phyloP scores from a whole-genome alignment of 345 rosid species.

The Carallia pectinifolia region DNA sequence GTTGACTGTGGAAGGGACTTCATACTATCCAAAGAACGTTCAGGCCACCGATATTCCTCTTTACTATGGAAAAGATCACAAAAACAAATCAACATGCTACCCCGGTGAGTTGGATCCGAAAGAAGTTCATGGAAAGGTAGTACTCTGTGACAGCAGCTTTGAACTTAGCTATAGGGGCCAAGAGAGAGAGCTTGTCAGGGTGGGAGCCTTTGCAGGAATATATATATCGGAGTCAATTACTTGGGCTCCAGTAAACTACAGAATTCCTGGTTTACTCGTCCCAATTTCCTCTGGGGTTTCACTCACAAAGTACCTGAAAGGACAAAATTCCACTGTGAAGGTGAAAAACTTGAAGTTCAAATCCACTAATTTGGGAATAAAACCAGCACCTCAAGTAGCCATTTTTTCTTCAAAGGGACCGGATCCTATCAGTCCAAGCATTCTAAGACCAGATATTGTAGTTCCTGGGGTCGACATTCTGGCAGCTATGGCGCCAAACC shows the following conservation, averaged over 20 bases:
- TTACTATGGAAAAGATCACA: conserved; percentile 26
- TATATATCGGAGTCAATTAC: conserved; percentile 16
- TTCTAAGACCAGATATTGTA: conserved; percentile 44
- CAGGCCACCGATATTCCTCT: conserved; percentile 22
- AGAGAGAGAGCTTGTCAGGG: conserved; percentile 26
- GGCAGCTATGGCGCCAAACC: neutral
- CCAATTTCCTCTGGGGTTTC: conserved; percentile 14
- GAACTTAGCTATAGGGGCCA: neutral
- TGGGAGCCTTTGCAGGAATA: conserved; percentile 39
- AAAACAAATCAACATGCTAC: conserved; percentile 27
- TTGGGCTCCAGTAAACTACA: conserved; percentile 13
- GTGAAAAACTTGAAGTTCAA: conserved; percentile 32
- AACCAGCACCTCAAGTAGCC: conserved; percentile 61
- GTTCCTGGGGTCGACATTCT: conserved; percentile 38
- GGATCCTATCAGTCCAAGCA: conserved; percentile 37
- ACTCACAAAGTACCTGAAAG: conserved; percentile 14
- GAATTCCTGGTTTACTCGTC: conserved; percentile 27
- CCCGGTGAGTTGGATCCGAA: conserved; percentile 18
- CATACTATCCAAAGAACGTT: conserved; percentile 32
- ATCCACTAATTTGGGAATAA: conserved; percentile 29
- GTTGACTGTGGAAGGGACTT: conserved; percentile 22
- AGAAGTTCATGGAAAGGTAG: conserved; percentile 37
- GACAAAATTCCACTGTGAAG: conserved; percentile 5
- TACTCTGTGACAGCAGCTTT: conserved; percentile 28
- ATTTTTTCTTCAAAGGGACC: conserved; percentile 68